These are phyloP conservation scores for Eimeria maxima DNA, from an alignment of 169 alveolate species.

Conservation along the genomic window DNA sequence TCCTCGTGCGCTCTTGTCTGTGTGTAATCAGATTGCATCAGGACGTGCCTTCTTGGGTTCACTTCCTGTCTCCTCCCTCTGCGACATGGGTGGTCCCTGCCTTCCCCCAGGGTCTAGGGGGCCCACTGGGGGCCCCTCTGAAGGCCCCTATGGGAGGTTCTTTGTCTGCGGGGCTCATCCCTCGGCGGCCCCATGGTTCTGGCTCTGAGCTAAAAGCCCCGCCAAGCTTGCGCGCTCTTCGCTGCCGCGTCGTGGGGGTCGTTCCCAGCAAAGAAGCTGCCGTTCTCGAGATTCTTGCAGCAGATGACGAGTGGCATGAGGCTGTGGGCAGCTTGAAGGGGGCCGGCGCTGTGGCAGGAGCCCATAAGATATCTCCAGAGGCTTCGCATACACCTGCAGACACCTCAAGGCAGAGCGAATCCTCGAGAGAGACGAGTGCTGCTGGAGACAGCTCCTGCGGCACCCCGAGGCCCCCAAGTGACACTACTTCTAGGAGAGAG, in stretches of 20 bases:
- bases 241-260: conserved; percentile 56
- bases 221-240: conserved; percentile 38
- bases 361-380: neutral
- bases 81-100: conserved; percentile 64
- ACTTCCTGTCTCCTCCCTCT: conserved; percentile 43
- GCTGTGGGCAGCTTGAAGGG: neutral
- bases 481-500: neutral
- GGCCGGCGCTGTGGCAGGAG: neutral
- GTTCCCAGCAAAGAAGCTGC: conserved; percentile 16
- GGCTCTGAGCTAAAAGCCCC: conserved; percentile 4
- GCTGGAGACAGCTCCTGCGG: neutral
- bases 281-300: conserved; percentile 21
- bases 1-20: neutral
- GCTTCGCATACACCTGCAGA: neutral
- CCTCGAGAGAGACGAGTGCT: neutral
- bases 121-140: neutral
- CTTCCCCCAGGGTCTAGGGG: neutral
- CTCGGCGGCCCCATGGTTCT: conserved; percentile 9
- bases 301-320: conserved; percentile 23
- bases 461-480: neutral
- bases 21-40: neutral
- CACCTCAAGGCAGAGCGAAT: neutral
- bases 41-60: conserved; percentile 25
- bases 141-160: neutral
- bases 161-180: neutral